Conservation (phyloP, 305 asterid genomes). For the Solanum hybrid region DNA sequence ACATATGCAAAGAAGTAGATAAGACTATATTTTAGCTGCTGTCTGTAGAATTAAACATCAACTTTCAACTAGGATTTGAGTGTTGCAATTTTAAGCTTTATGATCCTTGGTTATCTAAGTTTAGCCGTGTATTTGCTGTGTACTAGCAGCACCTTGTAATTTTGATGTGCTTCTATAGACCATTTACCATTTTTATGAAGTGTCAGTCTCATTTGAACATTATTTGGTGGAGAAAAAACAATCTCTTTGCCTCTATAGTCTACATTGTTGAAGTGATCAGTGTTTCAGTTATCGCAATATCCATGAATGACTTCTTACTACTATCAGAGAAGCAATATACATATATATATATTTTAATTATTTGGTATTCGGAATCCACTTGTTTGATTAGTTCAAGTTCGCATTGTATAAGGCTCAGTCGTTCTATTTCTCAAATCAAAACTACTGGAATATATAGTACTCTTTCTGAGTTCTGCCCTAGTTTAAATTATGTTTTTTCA, state of each 20-base stretch:
- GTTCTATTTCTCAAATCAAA: not conserved
- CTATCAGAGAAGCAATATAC: not conserved
- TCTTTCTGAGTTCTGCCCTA: not conserved
- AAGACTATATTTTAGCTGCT: not conserved
- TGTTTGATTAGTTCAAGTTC: not conserved
- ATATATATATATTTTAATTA: no score
- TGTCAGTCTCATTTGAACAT: not conserved
- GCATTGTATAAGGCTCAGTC: not conserved
- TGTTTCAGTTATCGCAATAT: not conserved
- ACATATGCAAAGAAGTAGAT: constrained; percentile 86
- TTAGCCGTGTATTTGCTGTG: constrained; percentile 2
- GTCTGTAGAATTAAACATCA: not conserved
- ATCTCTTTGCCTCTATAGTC: not conserved
- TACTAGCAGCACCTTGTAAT: not conserved
- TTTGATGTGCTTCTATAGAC: not conserved
- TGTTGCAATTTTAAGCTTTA: not conserved
- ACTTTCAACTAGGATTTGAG: constrained; percentile 1
- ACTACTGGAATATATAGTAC: not conserved
- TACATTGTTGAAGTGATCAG: not conserved
- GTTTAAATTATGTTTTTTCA: not conserved
- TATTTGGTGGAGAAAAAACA: not conserved
- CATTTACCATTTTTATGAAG: not conserved
- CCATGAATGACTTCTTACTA: not conserved
- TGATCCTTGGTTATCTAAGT: not conserved
- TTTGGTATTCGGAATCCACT: not conserved